Conservation (phyloP, 305 asterid species). For the Fraxinus sp. region DNA sequence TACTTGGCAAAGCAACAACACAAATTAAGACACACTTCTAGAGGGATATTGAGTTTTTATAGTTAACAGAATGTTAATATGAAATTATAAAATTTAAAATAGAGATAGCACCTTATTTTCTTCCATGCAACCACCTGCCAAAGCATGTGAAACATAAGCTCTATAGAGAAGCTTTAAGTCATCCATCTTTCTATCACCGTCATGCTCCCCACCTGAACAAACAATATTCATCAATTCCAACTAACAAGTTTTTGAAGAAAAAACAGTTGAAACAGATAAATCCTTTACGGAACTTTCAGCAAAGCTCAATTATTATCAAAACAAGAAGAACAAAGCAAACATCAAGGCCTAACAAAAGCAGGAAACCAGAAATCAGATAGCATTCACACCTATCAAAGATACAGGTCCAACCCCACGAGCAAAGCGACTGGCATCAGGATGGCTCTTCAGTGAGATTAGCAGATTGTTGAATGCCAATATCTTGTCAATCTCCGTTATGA, state of each 20-base stretch:
- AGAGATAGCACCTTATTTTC: conserved; percentile 65
- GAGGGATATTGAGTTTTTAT: background rate
- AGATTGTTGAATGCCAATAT: conserved; percentile 68
- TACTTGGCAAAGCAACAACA: background rate
- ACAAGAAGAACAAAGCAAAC: conserved; percentile 15
- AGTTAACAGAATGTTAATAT: background rate
- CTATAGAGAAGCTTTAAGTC: conserved; percentile 83
- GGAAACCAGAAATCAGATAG: conserved; percentile 13
- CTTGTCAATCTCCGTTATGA: conserved; percentile 78
- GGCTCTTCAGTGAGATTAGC: conserved; percentile 67
- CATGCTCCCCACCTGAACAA: conserved; percentile 79
- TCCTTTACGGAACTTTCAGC: conserved; percentile 4
- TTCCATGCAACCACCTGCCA: conserved; percentile 82
- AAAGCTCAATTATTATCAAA: conserved; percentile 15
- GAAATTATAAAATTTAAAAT: background rate
- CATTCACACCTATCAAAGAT: conserved; percentile 62
- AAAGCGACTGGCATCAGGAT: conserved; percentile 76
- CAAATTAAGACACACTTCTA: background rate
- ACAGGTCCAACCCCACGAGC: conserved; percentile 87
- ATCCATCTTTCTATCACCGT: conserved; percentile 68
- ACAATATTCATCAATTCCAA: conserved; percentile 28
- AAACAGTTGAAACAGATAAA: conserved; percentile 11
- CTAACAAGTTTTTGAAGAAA: conserved; percentile 22
- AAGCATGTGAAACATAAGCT: conserved; percentile 67
- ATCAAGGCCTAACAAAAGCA: conserved; percentile 6